Conservation (phyloP, 768 basidiomycete species). For the Panaeolus cyanescens region DNA sequence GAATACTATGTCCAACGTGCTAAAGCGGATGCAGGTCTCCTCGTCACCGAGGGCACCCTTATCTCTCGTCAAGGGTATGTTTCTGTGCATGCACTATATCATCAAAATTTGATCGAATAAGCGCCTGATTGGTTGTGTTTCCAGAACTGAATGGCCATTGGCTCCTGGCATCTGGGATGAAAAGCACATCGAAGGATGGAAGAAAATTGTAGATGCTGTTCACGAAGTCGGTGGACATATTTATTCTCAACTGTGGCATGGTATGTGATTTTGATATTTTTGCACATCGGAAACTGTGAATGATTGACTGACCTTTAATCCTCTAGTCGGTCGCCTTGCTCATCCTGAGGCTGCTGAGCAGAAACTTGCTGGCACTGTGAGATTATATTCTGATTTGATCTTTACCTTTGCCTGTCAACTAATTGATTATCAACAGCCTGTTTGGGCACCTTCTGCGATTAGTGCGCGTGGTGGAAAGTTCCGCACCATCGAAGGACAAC, state of each 20-base stretch:
- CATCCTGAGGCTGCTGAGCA: constrained; percentile 43
- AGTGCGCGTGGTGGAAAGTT: constrained; percentile 43
- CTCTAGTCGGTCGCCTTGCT: constrained; percentile 33
- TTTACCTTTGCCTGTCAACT: background rate
- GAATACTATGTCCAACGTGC: constrained; percentile 40
- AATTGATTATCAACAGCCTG: constrained; percentile 32
- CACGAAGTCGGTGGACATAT: constrained; percentile 39
- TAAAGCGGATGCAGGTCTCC: constrained; percentile 29
- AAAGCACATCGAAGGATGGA: constrained; percentile 37
- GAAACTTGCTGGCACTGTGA: constrained; percentile 32
- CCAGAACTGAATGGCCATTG: constrained; percentile 35
- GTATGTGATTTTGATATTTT: constrained; percentile 13
- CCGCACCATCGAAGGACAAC: constrained; percentile 35
- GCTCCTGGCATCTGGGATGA: constrained; percentile 41
- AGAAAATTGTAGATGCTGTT: constrained; percentile 38
- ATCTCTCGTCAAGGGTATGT: constrained; percentile 31
- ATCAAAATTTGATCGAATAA: background rate
- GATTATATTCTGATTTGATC: background rate
- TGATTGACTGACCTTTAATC: no score
- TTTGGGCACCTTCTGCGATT: constrained; percentile 47
- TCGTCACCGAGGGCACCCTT: constrained; percentile 34
- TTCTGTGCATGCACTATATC: background rate
- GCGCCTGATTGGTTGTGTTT: background rate
- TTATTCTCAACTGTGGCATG: constrained; percentile 33
- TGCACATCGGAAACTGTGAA: no score